Percentiles rank a stretch among this genome's conserved stretches.
Conservation (phyloP, 768 basidiomycete genomes). For the Mycena vitilis region DNA sequence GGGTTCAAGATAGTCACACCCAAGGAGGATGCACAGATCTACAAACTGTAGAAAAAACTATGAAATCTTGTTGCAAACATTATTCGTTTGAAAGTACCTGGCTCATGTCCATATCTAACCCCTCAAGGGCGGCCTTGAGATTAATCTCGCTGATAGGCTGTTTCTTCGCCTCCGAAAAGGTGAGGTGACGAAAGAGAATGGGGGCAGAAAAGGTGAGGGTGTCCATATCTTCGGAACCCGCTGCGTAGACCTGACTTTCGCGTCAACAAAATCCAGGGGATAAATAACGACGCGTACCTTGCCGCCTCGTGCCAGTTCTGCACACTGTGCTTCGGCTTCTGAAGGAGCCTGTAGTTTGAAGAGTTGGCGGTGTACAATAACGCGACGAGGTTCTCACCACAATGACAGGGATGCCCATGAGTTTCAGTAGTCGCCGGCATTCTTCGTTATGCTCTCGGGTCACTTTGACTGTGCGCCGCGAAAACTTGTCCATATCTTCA, state of each 20-base stretch:
- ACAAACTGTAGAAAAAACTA: slow-evolving; percentile 75
- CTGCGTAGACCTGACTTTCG: slow-evolving; percentile 83
- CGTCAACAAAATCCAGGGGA: background rate
- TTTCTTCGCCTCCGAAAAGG: slow-evolving; percentile 98
- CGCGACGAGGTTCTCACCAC: slow-evolving; percentile 64
- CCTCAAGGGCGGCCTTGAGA: slow-evolving; percentile 84
- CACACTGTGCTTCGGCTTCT: slow-evolving; percentile 99
- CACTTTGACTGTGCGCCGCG: slow-evolving; percentile 92
- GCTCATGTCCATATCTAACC: slow-evolving; percentile 93
- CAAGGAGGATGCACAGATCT: slow-evolving; percentile 95
- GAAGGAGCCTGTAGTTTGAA: slow-evolving; percentile 82
- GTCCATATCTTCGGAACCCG: slow-evolving; percentile 99
- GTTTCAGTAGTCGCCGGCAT: slow-evolving; percentile 82
- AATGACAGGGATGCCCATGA: slow-evolving; percentile 98
- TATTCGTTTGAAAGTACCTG: slow-evolving; percentile 59
- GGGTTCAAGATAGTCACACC: slow-evolving; percentile 99
- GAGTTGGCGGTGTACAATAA: slow-evolving; percentile 4
- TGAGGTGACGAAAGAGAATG: slow-evolving; percentile 93
- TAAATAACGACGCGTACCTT: slow-evolving; percentile 62
- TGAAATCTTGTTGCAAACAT: background rate
- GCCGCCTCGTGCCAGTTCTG: slow-evolving; percentile 95
- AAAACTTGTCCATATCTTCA: slow-evolving; percentile 92
- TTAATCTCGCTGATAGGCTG: slow-evolving; percentile 94
- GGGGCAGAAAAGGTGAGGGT: slow-evolving; percentile 96
- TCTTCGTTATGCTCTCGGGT: slow-evolving; percentile 97